These are phyloP conservation scores for Pluteus cervinus DNA, from an alignment of 768 basidiomycete genomes.

Conservation along the genomic window DNA sequence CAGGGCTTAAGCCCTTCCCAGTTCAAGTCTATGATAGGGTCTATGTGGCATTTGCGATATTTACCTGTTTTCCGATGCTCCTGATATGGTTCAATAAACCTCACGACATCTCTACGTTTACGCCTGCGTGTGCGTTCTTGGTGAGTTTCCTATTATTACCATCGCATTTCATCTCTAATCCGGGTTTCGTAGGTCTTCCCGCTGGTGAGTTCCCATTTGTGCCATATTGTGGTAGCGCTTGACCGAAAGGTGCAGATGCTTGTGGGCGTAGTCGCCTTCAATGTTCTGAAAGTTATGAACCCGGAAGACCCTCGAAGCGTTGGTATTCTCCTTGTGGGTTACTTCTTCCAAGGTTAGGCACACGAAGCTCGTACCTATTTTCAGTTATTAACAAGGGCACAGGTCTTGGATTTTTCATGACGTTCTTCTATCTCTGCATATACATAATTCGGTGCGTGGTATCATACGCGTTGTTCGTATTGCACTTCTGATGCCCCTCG, in stretches of 20 bases:
- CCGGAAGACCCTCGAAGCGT: slow-evolving; percentile 28
- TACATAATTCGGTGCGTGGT: slow-evolving; percentile 36
- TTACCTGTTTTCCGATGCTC: slow-evolving; percentile 40
- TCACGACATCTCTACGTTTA: slow-evolving; percentile 35
- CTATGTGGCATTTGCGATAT: slow-evolving; percentile 30
- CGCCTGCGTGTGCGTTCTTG: slow-evolving; percentile 29
- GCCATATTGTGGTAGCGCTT: not conserved
- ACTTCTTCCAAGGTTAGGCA: slow-evolving; percentile 40
- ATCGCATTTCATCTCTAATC: not conserved
- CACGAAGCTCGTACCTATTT: not conserved
- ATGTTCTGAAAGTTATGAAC: slow-evolving; percentile 31
- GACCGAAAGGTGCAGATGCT: slow-evolving; percentile 29
- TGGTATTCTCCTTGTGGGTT: slow-evolving; percentile 35
- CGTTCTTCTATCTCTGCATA: slow-evolving; percentile 44
- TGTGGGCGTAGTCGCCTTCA: slow-evolving; percentile 40
- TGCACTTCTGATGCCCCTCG: not conserved
- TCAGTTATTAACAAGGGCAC: not conserved
- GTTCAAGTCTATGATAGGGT: slow-evolving; percentile 22
- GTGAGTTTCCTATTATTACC: slow-evolving; percentile 17
- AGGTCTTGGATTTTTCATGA: slow-evolving; percentile 44
- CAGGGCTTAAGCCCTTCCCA: no score
- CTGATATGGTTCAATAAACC: slow-evolving; percentile 45
- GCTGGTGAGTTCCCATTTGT: slow-evolving; percentile 16
- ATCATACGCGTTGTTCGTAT: not conserved
- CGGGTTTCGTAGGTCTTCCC: slow-evolving; percentile 19